These are phyloP conservation scores for Limonomyces culmigenus DNA, from an alignment of 1,284 basidiomycete genomes.

Conservation along the genomic window DNA sequence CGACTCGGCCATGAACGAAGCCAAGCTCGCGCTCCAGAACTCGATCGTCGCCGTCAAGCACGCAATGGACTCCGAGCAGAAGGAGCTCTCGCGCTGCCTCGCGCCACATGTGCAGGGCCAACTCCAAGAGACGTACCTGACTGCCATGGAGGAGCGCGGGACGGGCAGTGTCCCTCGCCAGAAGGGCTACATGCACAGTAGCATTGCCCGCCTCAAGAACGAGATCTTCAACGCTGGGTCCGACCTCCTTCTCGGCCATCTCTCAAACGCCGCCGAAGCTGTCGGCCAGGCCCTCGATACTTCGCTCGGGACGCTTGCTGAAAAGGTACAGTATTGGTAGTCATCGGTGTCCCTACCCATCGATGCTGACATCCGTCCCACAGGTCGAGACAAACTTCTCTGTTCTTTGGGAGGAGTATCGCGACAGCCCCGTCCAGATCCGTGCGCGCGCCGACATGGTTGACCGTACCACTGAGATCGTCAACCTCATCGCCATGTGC, in stretches of 20 bases:
- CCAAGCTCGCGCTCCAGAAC: conserved; percentile 27
- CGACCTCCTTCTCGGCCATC: conserved; percentile 27
- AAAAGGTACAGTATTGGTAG: conserved; percentile 24
- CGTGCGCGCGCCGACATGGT: conserved; percentile 22
- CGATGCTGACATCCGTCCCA: neutral
- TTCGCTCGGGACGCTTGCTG: conserved; percentile 28
- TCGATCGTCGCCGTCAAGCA: conserved; percentile 30
- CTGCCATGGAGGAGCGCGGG: conserved; percentile 34
- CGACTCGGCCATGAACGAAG: conserved; percentile 33
- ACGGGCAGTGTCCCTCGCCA: conserved; percentile 39
- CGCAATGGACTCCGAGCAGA: conserved; percentile 34
- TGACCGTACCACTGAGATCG: conserved; percentile 18
- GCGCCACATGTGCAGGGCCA: conserved; percentile 36
- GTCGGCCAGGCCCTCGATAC: conserved; percentile 30
- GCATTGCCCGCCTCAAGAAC: conserved; percentile 24
- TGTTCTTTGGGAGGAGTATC: conserved; percentile 38
- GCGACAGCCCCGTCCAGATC: conserved; percentile 28
- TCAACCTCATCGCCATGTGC: conserved; percentile 26
- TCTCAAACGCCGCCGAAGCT: conserved; percentile 27
- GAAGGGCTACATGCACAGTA: conserved; percentile 33
- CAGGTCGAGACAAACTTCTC: conserved; percentile 41
- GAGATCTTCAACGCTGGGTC: conserved; percentile 35
- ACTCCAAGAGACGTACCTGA: conserved; percentile 30
- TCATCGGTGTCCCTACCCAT: neutral
- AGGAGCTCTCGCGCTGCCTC: conserved; percentile 38